Conservation (phyloP, 2,329 filamentous ascomycete genomes). For the Lecanicillium sp. region DNA sequence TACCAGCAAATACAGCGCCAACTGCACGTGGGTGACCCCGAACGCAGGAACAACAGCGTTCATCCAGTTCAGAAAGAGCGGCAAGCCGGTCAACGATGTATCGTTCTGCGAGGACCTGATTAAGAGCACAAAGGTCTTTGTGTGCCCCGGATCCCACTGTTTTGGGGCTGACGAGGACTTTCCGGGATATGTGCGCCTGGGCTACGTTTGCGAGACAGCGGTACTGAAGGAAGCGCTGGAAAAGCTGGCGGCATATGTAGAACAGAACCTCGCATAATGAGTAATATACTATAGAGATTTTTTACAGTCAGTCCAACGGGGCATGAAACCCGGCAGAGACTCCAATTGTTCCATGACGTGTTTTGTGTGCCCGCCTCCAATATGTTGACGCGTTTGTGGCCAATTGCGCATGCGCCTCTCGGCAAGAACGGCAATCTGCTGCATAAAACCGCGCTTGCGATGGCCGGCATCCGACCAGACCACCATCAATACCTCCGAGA, state of each 20-base stretch:
- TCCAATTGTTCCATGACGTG: too few species aligned
- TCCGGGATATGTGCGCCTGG: slow-evolving; percentile 67
- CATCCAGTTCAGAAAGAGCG: slow-evolving; percentile 57
- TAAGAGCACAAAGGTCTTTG: slow-evolving; percentile 62
- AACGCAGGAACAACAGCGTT: slow-evolving; percentile 75
- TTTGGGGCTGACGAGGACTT: slow-evolving; percentile 64
- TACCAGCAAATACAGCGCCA: slow-evolving; percentile 53
- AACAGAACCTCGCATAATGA: not conserved
- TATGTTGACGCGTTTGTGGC: too few species aligned
- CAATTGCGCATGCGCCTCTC: too few species aligned
- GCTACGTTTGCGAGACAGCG: slow-evolving; percentile 65
- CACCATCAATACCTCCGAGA: too few species aligned
- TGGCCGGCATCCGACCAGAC: too few species aligned
- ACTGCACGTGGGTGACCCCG: slow-evolving; percentile 65
- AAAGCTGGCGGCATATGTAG: slow-evolving; percentile 33
- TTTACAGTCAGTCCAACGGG: too few species aligned
- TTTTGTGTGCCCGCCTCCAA: too few species aligned
- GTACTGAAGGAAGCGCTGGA: slow-evolving; percentile 60
- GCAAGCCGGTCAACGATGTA: slow-evolving; percentile 60
- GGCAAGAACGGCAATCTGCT: too few species aligned
- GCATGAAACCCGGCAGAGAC: too few species aligned
- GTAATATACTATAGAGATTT: too few species aligned
- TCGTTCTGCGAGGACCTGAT: slow-evolving; percentile 62
- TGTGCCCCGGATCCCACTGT: slow-evolving; percentile 64
- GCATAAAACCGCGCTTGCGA: too few species aligned